These are phyloP conservation scores for Pouteria campechiana DNA, from an alignment of 179 eudicot genomes.

Conservation along the genomic window DNA sequence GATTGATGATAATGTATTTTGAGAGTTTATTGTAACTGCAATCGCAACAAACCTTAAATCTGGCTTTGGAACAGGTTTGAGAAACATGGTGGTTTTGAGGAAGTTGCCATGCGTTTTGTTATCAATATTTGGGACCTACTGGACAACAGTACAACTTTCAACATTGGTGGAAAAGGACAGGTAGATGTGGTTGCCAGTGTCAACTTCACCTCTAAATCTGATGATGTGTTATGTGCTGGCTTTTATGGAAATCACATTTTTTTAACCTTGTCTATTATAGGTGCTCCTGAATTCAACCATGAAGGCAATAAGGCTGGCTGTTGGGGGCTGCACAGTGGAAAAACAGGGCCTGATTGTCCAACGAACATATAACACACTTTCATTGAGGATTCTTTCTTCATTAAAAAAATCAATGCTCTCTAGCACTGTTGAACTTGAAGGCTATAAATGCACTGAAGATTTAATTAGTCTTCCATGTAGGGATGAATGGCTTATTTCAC, in stretches of 20 bases:
- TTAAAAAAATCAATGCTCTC: slow-evolving; percentile 11
- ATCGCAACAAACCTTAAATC: slow-evolving; percentile 3
- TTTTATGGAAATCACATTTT: neutral
- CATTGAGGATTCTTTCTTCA: slow-evolving; percentile 22
- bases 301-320: slow-evolving; percentile 58
- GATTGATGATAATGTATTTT: slow-evolving; percentile 3
- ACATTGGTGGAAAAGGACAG: slow-evolving; percentile 14
- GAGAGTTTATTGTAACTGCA: neutral
- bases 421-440: slow-evolving; percentile 20
- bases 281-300: slow-evolving; percentile 63
- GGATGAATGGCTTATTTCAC: slow-evolving; percentile 62
- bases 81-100: slow-evolving; percentile 27
- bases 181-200: slow-evolving; percentile 17
- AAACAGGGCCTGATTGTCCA: slow-evolving; percentile 44
- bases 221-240: neutral
- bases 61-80: slow-evolving; percentile 33
- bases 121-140: slow-evolving; percentile 50
- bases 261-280: slow-evolving; percentile 18
- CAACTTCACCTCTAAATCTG: neutral
- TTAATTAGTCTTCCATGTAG: slow-evolving; percentile 15
- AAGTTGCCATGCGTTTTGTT: slow-evolving; percentile 40
- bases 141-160: slow-evolving; percentile 9
- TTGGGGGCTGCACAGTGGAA: slow-evolving; percentile 51
- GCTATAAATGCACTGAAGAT: slow-evolving; percentile 14
- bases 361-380: slow-evolving; percentile 43